Evolutionary conservation across 2,329 filamentous ascomycete genomes (phyloP).

Genomic region (Diaporthe destruens): DNA sequence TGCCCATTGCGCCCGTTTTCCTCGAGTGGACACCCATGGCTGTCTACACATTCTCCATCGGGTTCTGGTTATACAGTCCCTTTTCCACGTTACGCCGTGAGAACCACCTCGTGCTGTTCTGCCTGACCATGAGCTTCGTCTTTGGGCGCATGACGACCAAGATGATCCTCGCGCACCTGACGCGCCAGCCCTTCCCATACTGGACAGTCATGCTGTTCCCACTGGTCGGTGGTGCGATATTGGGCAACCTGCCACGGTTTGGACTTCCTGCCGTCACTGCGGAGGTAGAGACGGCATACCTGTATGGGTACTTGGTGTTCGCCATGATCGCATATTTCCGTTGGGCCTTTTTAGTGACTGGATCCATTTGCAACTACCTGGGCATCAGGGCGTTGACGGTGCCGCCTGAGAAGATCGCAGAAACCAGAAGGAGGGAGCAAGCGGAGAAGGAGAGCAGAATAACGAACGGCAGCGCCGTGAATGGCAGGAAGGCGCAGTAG

Average conservation of each 20-base stretch:
- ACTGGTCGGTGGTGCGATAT: constrained; percentile 84
- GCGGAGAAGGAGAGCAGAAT: constrained; percentile 43
- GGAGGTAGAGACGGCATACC: constrained; percentile 79
- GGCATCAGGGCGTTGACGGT: constrained; percentile 97
- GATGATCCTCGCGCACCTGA: constrained; percentile 96
- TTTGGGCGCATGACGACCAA: constrained; percentile 99
- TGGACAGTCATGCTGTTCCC: constrained; percentile 94
- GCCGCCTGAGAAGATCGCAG: constrained; percentile 69
- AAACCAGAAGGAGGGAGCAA: constrained; percentile 60
- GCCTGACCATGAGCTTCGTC: constrained; percentile 93
- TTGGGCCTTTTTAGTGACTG: constrained; percentile 93
- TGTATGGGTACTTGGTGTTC: constrained; percentile 87
- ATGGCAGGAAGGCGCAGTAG: constrained; percentile 48
- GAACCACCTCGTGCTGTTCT: constrained; percentile 93
- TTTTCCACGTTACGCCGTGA: constrained; percentile 84
- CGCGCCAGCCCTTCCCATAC: constrained; percentile 93
- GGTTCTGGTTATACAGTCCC: constrained; percentile 90
- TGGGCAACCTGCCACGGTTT: constrained; percentile 85
- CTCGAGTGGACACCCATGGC: constrained; percentile 94
- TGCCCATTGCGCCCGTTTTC: constrained; percentile 85
- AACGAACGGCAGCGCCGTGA: constrained; percentile 45
- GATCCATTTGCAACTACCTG: constrained; percentile 89
- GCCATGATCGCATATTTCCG: constrained; percentile 87
- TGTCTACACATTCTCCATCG: constrained; percentile 80
- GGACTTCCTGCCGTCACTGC: constrained; percentile 77